A percentile compares a stretch with the other conserved stretches of the same genome.
Conservation (phyloP, 139 green algal species). For the Yamagishiella unicocca region DNA sequence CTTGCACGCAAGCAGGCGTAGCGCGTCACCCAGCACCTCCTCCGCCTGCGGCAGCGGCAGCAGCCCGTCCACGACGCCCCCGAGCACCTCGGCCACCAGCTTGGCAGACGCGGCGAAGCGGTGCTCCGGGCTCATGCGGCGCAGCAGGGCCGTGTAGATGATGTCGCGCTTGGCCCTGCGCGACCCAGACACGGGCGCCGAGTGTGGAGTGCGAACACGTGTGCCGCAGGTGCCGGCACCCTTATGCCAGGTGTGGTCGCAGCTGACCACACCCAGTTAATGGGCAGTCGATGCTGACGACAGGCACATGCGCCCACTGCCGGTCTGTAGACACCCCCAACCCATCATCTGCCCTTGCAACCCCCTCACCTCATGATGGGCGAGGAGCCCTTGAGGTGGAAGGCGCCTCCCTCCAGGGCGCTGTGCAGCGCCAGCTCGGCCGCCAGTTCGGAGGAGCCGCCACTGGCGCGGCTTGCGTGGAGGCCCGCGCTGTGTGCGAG, state of each 20-base stretch:
- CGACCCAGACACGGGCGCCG: neutral
- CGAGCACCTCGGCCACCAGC: slow-evolving; percentile 82
- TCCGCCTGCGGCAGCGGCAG: slow-evolving; percentile 73
- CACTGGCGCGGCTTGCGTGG: slow-evolving; percentile 42
- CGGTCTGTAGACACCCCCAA: too few relatives aligned
- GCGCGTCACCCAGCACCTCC: slow-evolving; percentile 85
- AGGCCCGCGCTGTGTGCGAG: slow-evolving; percentile 51
- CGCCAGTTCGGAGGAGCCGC: neutral
- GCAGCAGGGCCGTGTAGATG: slow-evolving; percentile 76
- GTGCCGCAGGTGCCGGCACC: too few relatives aligned
- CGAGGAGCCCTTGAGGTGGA: slow-evolving; percentile 54
- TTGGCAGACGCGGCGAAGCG: slow-evolving; percentile 79
- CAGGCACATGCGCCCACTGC: too few relatives aligned
- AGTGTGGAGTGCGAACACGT: too few relatives aligned
- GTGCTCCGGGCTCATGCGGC: slow-evolving; percentile 88
- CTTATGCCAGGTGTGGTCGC: too few relatives aligned
- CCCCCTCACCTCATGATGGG: slow-evolving; percentile 39
- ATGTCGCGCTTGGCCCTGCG: slow-evolving; percentile 62
- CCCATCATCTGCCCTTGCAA: too few relatives aligned
- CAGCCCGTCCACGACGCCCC: slow-evolving; percentile 75
- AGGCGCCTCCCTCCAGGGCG: neutral
- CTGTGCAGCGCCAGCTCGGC: slow-evolving; percentile 32
- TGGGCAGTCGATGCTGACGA: too few relatives aligned
- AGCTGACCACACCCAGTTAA: too few relatives aligned
- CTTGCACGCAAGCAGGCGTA: slow-evolving; percentile 79